Conservation (phyloP, 176 grass and related monocot genomes). For the Pharus latifolius region DNA sequence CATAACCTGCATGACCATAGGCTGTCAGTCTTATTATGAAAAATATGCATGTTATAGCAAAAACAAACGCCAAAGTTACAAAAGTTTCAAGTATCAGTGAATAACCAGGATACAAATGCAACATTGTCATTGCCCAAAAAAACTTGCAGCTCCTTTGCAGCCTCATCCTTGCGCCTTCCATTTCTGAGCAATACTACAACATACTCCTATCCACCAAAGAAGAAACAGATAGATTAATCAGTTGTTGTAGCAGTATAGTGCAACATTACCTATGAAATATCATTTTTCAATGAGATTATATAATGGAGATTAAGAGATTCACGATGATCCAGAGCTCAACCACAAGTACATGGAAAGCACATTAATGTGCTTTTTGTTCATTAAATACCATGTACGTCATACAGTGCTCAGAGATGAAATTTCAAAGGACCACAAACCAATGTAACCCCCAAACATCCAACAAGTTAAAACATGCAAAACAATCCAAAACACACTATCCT, state of each 20-base stretch:
- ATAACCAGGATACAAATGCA: constrained; percentile 79
- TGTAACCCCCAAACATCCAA: background rate
- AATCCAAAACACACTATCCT: background rate
- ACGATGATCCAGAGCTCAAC: too few relatives aligned
- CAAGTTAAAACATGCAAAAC: background rate
- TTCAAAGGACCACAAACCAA: background rate
- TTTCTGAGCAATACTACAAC: constrained; percentile 79
- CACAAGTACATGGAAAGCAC: background rate
- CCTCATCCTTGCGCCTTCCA: constrained; percentile 63
- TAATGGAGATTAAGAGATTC: background rate
- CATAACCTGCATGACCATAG: constrained; percentile 56
- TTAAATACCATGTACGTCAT: background rate
- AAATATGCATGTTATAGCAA: background rate
- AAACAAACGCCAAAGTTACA: background rate
- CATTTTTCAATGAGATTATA: background rate
- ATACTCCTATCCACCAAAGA: constrained; percentile 50
- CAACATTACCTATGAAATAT: too few relatives aligned
- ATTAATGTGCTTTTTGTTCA: background rate
- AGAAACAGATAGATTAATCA: background rate
- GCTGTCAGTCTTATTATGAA: background rate
- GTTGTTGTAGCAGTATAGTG: background rate
- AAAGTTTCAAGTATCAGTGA: background rate
- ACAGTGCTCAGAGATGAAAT: background rate
- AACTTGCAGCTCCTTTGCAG: constrained; percentile 54
- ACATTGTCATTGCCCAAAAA: constrained; percentile 69